A percentile compares a stretch with the other conserved stretches of the same genome.
These are phyloP conservation scores for Talaromyces rugulosus DNA, from an alignment of 2,329 filamentous ascomycete genomes.

Conservation along the genomic window DNA sequence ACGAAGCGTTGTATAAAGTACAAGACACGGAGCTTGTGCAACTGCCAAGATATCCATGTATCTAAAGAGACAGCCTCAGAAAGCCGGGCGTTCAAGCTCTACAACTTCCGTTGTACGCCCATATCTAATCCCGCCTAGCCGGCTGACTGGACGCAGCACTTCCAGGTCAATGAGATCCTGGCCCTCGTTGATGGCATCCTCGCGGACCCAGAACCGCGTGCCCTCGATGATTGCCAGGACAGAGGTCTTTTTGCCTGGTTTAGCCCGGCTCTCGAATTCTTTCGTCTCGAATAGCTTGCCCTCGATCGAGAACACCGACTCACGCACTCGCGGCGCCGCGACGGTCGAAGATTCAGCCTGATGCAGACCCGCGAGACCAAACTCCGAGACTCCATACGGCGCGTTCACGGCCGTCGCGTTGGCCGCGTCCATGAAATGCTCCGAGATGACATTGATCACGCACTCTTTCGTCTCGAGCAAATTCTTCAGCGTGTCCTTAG, in stretches of 20 bases:
- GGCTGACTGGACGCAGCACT: slow-evolving; percentile 69
- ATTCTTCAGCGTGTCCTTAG: slow-evolving; percentile 78
- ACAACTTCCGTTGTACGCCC: slow-evolving; percentile 64
- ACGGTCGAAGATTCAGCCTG: slow-evolving; percentile 57
- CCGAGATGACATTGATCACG: slow-evolving; percentile 78
- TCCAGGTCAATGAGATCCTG: slow-evolving; percentile 69
- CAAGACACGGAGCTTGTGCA: not conserved
- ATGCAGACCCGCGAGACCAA: slow-evolving; percentile 73
- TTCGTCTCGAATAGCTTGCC: slow-evolving; percentile 67
- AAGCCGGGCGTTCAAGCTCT: slow-evolving; percentile 61
- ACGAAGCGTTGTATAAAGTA: not conserved
- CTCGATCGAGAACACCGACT: slow-evolving; percentile 81
- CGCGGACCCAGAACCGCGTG: slow-evolving; percentile 79
- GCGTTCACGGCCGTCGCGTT: slow-evolving; percentile 73
- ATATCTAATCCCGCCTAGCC: slow-evolving; percentile 85
- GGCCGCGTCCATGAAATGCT: slow-evolving; percentile 79
- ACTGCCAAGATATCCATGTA: no score
- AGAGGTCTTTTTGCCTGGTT: slow-evolving; percentile 68
- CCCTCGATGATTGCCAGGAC: slow-evolving; percentile 77
- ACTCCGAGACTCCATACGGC: slow-evolving; percentile 72
- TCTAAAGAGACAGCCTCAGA: not conserved
- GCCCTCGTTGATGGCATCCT: slow-evolving; percentile 81
- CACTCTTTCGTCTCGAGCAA: slow-evolving; percentile 68
- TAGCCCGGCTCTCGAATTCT: slow-evolving; percentile 68
- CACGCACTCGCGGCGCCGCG: slow-evolving; percentile 67